Evolutionary conservation across 2,329 filamentous ascomycete genomes (phyloP).

Genomic region (Chaetothyriales sp.): DNA sequence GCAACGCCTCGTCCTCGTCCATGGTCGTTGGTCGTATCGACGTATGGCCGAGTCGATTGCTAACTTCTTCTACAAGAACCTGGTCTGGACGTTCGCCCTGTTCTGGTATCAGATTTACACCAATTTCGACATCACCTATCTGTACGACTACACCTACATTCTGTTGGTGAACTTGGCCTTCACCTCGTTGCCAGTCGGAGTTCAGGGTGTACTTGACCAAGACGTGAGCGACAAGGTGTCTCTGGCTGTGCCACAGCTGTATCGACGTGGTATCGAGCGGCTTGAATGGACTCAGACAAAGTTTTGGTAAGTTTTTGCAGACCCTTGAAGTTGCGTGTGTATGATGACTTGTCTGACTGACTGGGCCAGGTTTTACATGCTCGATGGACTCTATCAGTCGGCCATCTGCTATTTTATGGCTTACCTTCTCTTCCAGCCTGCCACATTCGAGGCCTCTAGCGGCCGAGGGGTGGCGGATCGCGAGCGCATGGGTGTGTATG

Average conservation of each 20-base stretch:
- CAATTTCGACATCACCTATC: constrained; percentile 90
- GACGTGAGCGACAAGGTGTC: constrained; percentile 92
- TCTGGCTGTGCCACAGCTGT: constrained; percentile 84
- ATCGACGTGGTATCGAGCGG: constrained; percentile 86
- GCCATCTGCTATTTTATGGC: constrained; percentile 86
- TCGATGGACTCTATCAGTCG: constrained; percentile 88
- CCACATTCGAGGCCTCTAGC: constrained; percentile 52
- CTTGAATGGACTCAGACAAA: constrained; percentile 92
- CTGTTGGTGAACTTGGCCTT: constrained; percentile 93
- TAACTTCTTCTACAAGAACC: constrained; percentile 99
- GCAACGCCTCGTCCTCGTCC: constrained; percentile 69
- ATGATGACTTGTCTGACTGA: background rate
- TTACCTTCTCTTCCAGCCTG: constrained; percentile 59
- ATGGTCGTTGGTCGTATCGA: constrained; percentile 92
- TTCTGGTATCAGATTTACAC: constrained; percentile 97
- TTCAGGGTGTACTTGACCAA: constrained; percentile 94
- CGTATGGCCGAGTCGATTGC: constrained; percentile 83
- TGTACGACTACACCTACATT: constrained; percentile 97
- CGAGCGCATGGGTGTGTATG: constrained; percentile 70
- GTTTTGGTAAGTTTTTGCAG: constrained; percentile 59
- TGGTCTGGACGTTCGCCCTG: constrained; percentile 90
- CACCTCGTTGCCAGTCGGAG: constrained; percentile 82
- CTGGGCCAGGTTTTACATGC: constrained; percentile 64
- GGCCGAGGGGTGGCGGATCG: constrained; percentile 67
- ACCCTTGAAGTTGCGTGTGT: background rate